Evolutionary conservation across 148 eudicot species (phyloP), one percentile per base, ranked within the genome.

Genomic region (Nepenthes mirabilis): DNA sequence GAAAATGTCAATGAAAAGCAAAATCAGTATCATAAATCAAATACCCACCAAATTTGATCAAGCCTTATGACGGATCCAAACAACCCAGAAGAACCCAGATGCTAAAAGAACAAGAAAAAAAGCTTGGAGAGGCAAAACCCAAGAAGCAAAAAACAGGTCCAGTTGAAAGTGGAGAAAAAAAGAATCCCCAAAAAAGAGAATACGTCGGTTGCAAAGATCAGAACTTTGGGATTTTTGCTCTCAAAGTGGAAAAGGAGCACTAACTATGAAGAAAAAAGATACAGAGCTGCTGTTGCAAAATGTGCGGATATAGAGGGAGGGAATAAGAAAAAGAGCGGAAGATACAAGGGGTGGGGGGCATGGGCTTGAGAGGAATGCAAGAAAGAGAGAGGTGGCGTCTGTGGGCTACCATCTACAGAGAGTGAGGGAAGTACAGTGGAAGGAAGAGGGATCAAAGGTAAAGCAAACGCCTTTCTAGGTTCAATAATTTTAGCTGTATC

Each of bases 11-110:
- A 84, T 52, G 63, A 77, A 75, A 79, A 71, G 71, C 72, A 79
- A 57, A 67, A 43, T 73, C 75, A 87, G 77, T 77, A 87, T 70
- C 74, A 75, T 77, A 74, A 75, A 80, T 62, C 68, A 73, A 66
- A 70, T 64, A 59, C 66, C 74, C 77, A 67, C 68, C 55, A 60
- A 63, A 65, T 54, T 69, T 53, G 52, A 75, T 60, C 55, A 74
- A 73, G 74, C 66, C 75, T 78, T 60, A 63, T 71, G 40, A 70
- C 7, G 51, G 71, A 65, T 68, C 80, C 61, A 69, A 61, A 56
- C 52, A 60, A 58, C 36, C 43, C 60, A 40, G 61, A 69, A 70
- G 55, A 14, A 77, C 68, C 77, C 75, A 64, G 47, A 77, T 56
- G 69, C 73, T 45, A 75, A 68, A 77, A 66, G 56, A 50, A 53